These are phyloP conservation scores for Paecilomyces dactylethromorphus DNA, from an alignment of 2,329 filamentous ascomycete genomes.

Conservation along the genomic window DNA sequence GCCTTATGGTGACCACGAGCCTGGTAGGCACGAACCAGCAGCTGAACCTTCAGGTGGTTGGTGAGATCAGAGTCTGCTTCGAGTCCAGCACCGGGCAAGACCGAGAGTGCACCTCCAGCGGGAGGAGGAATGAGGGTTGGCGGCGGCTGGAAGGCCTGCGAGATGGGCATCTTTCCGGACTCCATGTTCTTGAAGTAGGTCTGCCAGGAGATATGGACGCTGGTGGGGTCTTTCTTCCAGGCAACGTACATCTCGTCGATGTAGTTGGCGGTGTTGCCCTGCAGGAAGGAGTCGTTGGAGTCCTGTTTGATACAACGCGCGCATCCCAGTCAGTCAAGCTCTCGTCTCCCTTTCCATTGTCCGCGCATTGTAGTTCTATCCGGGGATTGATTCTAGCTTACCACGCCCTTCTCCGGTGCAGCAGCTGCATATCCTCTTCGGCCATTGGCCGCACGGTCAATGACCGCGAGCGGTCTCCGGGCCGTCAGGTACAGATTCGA, in stretches of 20 bases:
- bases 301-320: constrained; percentile 45
- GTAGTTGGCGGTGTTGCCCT: constrained; percentile 96
- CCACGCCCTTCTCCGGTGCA: constrained; percentile 56
- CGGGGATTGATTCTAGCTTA: constrained; percentile 31
- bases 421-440: constrained; percentile 53
- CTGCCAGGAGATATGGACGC: constrained; percentile 97
- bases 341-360: not conserved
- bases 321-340: constrained; percentile 18
- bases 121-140: constrained; percentile 83
- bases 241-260: constrained; percentile 99
- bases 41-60: constrained; percentile 96
- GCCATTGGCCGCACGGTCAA: constrained; percentile 29
- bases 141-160: constrained; percentile 92
- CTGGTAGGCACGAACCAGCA: constrained; percentile 95
- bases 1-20: constrained; percentile 97
- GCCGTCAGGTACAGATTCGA: constrained; percentile 30
- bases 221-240: constrained; percentile 89
- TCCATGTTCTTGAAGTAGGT: constrained; percentile 99
- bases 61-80: constrained; percentile 74
- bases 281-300: constrained; percentile 91
- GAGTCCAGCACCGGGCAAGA: constrained; percentile 61
- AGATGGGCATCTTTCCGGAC: constrained; percentile 93
- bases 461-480: constrained; percentile 37
- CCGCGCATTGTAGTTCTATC: not conserved
- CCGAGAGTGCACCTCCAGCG: constrained; percentile 67